Base-by-base conservation (phyloP, 768 basidiomycete genomes). In the Mycena galopus region DNA sequence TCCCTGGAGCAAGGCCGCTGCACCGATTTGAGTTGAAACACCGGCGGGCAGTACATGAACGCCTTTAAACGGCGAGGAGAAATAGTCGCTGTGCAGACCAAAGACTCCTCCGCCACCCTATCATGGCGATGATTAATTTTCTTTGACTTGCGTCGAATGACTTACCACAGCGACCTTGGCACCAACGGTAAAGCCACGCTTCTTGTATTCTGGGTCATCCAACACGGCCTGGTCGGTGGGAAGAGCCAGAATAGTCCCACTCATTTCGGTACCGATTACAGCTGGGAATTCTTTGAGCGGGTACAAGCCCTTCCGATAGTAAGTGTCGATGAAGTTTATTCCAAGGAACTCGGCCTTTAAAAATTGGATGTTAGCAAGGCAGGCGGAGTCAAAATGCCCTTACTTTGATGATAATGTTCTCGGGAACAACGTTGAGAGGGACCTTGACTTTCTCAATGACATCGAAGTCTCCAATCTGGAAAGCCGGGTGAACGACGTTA, bases 171-270 rank as follows among this genome's bases (percentile, higher is more conserved):
- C 92, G 33, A 96, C 95, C 56, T 85, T 89, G 47, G 87, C 86
- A n/a, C 96, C 96, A 60, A 92, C 81, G 67, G 87, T 84, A 79
- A 88, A 94, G 9, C 87, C 87, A 33, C 90, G 87, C 75, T 86
- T 87, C 81, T 94, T 89, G 82, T 86, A 94, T 1, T 89, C 88
- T 44, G 87, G 84, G 69, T 93, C 85, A 56, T 88, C 85, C 65
- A 93, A 84, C 19, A 94, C 88, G 6, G 81, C 79, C 7, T 83
- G 79, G 69, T 94, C 92, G 0, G 89, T 90, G 21, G 96, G 96
- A 39, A 97, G 84, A 16, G 88, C 87, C 50, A 94, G 87, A 66
- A 99, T 87, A 7, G 86, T 88, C 0, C 98, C 98, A 2, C 94
- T 87, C 0, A 88, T 88, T 81, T 99, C 97, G 75, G 88, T 88